A percentile compares a stretch with the other conserved stretches of the same genome.
These are phyloP conservation scores for Echeveria elegans DNA, from an alignment of 164 flowering plant genomes.

Conservation along the genomic window DNA sequence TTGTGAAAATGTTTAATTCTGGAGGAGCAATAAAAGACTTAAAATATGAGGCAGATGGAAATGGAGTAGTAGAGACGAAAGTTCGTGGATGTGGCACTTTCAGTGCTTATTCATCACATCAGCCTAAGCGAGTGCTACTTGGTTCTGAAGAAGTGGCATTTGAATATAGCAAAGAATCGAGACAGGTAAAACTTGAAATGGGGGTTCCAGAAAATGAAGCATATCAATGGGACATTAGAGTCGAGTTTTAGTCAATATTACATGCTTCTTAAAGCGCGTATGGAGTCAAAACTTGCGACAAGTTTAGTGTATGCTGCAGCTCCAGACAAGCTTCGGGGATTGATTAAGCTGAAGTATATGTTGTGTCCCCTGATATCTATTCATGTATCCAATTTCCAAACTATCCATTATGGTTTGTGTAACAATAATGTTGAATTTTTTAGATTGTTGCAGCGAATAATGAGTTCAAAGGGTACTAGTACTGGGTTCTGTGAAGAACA, in stretches of 20 bases:
- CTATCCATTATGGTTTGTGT: too few species aligned
- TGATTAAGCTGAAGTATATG: too few species aligned
- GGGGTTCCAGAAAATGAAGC: conserved; percentile 42
- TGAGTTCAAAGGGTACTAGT: too few species aligned
- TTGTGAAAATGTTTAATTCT: conserved; percentile 69
- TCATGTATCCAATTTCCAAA: too few species aligned
- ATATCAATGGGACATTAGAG: conserved; percentile 43
- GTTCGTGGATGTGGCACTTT: conserved; percentile 64
- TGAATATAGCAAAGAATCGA: conserved; percentile 33
- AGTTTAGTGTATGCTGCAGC: too few species aligned
- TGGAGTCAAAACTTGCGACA: too few species aligned
- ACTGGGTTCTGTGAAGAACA: too few species aligned
- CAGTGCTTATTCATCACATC: conserved; percentile 56
- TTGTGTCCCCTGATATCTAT: too few species aligned
- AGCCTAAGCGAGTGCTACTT: conserved; percentile 44
- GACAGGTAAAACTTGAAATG: conserved; percentile 34
- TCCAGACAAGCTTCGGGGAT: too few species aligned
- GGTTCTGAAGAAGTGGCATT: conserved; percentile 45
- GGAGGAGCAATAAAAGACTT: conserved; percentile 76
- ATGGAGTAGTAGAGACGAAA: conserved; percentile 27
- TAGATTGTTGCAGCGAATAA: too few species aligned
- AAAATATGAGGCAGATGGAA: conserved; percentile 25
- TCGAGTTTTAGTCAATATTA: conserved; percentile 25
- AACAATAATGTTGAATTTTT: too few species aligned
- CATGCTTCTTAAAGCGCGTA: background rate